Evolutionary conservation across 1,284 basidiomycete genomes (phyloP).

Genomic region (Thecaphora thlaspeos): DNA sequence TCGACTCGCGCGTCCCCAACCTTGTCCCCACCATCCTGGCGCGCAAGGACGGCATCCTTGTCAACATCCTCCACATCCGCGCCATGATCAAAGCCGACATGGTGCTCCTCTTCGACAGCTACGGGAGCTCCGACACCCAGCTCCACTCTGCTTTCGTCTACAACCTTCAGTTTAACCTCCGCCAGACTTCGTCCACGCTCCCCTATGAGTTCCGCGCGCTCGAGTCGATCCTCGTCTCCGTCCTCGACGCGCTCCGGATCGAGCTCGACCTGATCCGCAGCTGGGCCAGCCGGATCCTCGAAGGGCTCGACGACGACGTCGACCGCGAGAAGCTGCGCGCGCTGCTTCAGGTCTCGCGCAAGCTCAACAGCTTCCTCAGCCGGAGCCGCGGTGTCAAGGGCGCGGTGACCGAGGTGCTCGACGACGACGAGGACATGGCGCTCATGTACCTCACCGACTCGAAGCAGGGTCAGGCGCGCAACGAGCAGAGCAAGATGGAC

Average conservation of each 20-base stretch:
- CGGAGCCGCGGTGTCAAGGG: slow-evolving; percentile 38
- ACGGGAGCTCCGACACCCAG: slow-evolving; percentile 36
- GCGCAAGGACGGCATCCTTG: slow-evolving; percentile 74
- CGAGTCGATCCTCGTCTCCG: slow-evolving; percentile 47
- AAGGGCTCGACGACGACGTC: slow-evolving; percentile 47
- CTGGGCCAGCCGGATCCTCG: slow-evolving; percentile 37
- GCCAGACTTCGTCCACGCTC: slow-evolving; percentile 14
- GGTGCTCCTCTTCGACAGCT: slow-evolving; percentile 80
- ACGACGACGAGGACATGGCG: slow-evolving; percentile 72
- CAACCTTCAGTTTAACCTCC: slow-evolving; percentile 48
- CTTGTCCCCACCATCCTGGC: slow-evolving; percentile 88
- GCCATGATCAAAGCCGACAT: slow-evolving; percentile 90
- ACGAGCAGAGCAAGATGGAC: slow-evolving; percentile 57
- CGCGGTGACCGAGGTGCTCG: slow-evolving; percentile 45
- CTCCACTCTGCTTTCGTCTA: slow-evolving; percentile 51
- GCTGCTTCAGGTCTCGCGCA: slow-evolving; percentile 44
- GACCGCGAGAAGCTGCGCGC: slow-evolving; percentile 48
- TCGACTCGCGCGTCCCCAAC: slow-evolving; percentile 90
- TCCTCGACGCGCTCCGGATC: slow-evolving; percentile 45
- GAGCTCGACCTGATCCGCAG: slow-evolving; percentile 40
- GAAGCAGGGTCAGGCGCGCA: slow-evolving; percentile 10
- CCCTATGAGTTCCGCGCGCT: slow-evolving; percentile 53
- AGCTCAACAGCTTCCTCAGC: slow-evolving; percentile 41
- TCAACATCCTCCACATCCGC: slow-evolving; percentile 91
- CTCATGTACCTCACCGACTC: slow-evolving; percentile 67